A percentile compares a stretch with the other conserved stretches of the same genome.
Evolutionary conservation across 257 asterid species (phyloP).

Genomic region (Asclepias syriaca): DNA sequence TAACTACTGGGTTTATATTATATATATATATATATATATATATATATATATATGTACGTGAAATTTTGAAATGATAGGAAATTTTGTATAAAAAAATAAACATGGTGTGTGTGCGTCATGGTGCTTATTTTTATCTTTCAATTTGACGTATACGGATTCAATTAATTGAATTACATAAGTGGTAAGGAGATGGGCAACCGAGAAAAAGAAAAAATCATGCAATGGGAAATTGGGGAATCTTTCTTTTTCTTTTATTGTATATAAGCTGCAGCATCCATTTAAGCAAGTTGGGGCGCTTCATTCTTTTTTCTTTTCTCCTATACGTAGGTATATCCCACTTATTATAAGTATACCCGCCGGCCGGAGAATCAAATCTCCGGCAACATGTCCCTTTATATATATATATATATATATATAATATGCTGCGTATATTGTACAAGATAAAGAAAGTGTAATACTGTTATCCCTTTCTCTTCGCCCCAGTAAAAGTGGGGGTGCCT

Average conservation of each 20-base stretch:
- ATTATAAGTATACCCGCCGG: not conserved
- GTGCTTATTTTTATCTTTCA: too few species aligned
- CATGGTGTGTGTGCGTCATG: too few species aligned
- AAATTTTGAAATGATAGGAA: too few species aligned
- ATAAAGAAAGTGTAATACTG: not conserved
- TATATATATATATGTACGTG: too few species aligned
- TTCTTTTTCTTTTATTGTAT: not conserved
- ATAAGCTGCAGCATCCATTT: not conserved
- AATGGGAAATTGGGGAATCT: not conserved
- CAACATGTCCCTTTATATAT: not conserved
- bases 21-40: too few species aligned
- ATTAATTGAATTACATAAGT: not conserved
- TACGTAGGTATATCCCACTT: too few species aligned
- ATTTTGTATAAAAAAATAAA: too few species aligned
- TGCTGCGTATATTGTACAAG: too few species aligned
- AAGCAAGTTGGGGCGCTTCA: not conserved
- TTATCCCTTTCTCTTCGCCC: not conserved
- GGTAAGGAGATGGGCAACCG: not conserved
- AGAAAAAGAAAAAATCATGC: not conserved
- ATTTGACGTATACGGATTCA: too few species aligned
- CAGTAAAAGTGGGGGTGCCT: not conserved
- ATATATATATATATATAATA: too few species aligned
- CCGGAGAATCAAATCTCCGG: slow-evolving; percentile 11
- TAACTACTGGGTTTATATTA: too few species aligned
- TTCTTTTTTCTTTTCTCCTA: not conserved